Conservation (phyloP, 768 basidiomycete species). For the Mycena maculata region DNA sequence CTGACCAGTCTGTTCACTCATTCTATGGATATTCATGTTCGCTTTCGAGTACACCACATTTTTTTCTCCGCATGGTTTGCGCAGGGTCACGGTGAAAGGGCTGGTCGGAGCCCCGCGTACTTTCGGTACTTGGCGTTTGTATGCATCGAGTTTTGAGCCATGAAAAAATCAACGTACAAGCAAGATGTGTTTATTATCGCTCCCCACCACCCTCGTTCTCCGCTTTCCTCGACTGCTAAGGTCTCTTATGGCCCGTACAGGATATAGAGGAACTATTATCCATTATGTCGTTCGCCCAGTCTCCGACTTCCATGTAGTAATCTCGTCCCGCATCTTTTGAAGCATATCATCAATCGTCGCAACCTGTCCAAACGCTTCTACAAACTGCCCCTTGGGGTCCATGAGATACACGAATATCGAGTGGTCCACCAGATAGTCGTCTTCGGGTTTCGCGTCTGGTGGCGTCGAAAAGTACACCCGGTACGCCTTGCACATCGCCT, state of each 20-base stretch:
- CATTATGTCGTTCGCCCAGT: slow-evolving; percentile 44
- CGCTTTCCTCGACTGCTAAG: too few relatives aligned
- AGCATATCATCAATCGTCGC: slow-evolving; percentile 76
- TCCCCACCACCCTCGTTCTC: too few relatives aligned
- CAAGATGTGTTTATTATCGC: too few relatives aligned
- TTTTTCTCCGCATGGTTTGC: background rate
- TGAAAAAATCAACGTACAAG: too few relatives aligned
- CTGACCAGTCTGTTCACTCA: background rate
- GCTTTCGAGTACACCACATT: background rate
- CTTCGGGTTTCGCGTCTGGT: slow-evolving; percentile 84
- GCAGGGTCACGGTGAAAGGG: background rate
- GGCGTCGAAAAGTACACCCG: slow-evolving; percentile 99
- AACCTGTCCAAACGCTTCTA: slow-evolving; percentile 95
- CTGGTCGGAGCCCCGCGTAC: slow-evolving; percentile 11
- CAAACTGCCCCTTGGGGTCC: slow-evolving; percentile 94
- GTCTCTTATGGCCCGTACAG: too few relatives aligned
- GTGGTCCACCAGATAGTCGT: slow-evolving; percentile 97
- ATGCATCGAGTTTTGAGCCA: too few relatives aligned
- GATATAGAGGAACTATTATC: too few relatives aligned
- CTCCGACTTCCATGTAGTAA: slow-evolving; percentile 56
- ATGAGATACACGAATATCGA: slow-evolving; percentile 98
- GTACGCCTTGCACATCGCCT: slow-evolving; percentile 92
- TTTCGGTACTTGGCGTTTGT: background rate
- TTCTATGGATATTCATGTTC: background rate
- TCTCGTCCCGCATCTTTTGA: slow-evolving; percentile 64